A percentile compares a stretch with the other conserved stretches of the same genome.
These are phyloP conservation scores for Tranzscheliella williamsii DNA, from an alignment of 1,284 basidiomycete genomes.

Conservation along the genomic window DNA sequence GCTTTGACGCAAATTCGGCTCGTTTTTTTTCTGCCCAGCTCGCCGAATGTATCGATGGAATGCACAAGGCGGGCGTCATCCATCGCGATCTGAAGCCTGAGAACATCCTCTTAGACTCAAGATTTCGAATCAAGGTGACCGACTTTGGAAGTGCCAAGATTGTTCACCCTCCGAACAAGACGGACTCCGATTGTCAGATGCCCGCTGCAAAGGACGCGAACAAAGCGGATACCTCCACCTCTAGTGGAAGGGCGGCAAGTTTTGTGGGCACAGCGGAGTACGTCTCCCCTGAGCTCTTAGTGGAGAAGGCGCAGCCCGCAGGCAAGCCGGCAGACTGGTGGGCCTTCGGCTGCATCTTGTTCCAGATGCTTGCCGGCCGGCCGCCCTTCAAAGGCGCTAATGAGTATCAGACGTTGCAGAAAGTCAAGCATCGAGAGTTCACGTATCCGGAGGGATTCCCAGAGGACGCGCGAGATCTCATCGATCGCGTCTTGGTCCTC, in stretches of 20 bases:
- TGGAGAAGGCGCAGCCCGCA: constrained; percentile 66
- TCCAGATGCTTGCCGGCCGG: constrained; percentile 65
- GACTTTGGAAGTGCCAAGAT: constrained; percentile 60
- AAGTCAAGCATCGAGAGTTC: constrained; percentile 65
- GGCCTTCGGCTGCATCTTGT: constrained; percentile 67
- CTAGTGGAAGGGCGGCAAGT: constrained; percentile 66
- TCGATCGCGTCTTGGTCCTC: constrained; percentile 63
- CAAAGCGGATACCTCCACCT: background rate
- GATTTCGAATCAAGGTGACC: constrained; percentile 52
- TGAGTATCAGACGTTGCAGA: constrained; percentile 68
- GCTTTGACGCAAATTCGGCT: constrained; percentile 42
- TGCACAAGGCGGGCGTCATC: constrained; percentile 52
- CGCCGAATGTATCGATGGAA: constrained; percentile 50
- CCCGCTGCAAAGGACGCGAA: background rate
- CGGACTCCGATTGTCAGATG: background rate
- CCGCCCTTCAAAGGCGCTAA: constrained; percentile 67
- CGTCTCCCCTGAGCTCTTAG: constrained; percentile 85
- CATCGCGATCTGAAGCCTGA: constrained; percentile 58
- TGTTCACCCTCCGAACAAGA: constrained; percentile 9
- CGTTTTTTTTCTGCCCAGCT: constrained; percentile 54
- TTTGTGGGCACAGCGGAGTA: constrained; percentile 98
- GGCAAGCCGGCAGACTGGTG: constrained; percentile 65
- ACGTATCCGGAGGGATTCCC: constrained; percentile 64
- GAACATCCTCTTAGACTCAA: constrained; percentile 54
- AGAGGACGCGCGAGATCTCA: constrained; percentile 62